Base-by-base conservation (phyloP, 2,329 filamentous ascomycete species). In the Venturia pyrina region DNA sequence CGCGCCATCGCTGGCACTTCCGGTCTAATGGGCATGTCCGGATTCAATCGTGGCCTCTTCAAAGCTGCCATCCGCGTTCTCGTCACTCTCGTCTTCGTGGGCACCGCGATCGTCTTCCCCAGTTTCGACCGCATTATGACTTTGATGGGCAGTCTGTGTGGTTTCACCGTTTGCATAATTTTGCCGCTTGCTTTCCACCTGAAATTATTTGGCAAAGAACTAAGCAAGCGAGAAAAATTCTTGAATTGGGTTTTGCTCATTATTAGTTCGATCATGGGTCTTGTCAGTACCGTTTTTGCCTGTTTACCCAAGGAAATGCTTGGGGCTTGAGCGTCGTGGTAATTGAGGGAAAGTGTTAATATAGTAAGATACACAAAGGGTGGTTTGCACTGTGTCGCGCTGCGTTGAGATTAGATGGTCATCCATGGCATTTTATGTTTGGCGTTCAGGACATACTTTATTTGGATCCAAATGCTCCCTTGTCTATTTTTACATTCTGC, bases 161-260 rank as follows among this genome's bases (percentile, higher is more conserved):
- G 93, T 78, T 96, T 96, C 71, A 91, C 90, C 21, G 96, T 98
- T 69, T 98, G 93, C 77, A 87, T 98, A 69, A 92, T 96, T 76
- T 81, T 99, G 63, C 95, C 93, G 0, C 80, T 96, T 41, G 84
- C 87, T 5, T 98, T 99, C 74, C 92, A 98, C 73, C 78, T 98
- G 66, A 96, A 93, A 78, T 85, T 98, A 1, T 98, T 96, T 74
- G 86, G 87, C 60, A 82, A 86, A 62, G 87, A 93, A 67, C 85
- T 97, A 59, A 78, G 81, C 0, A 70, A 75, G 0, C 73, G 74
- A 28, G 91, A 96, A 76, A 87, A 85, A 71, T 74, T 85, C 5
- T 69, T 89, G 57, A 87, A 89, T 71, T 93, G 86, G 81, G 73
- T 79, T 19, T 76, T 96, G 70, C 87, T 97, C 72, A 74, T 85